Evolutionary conservation across 2,329 filamentous ascomycete species (phyloP), one percentile per base, ranked within the genome.

Genomic region (Exophiala oligosperma): DNA sequence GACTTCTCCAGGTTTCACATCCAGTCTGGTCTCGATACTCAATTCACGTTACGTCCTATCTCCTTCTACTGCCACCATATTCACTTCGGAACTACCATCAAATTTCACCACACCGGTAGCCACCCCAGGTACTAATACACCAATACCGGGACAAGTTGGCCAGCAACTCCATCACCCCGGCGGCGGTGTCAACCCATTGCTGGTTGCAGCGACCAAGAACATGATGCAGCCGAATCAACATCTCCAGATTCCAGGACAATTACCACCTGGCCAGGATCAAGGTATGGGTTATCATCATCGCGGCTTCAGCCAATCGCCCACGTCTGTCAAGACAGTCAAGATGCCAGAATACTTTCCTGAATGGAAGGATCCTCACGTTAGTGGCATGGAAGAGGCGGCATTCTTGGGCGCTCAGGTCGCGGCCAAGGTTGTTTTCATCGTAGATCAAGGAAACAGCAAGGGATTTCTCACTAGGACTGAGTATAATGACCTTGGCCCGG

Each of bases 41-140:
- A 84, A 84, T 38, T 83, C 87, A 49, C 92, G 92, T 64, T 94
- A 96, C 73, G 83, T 97, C 54, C 87, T 99, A 65, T 96, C 92
- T 1, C 94, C 94, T 0, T 92, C 89, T 28, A 93, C 91, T 1
- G 92, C 91, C 51, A 97, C 92, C 43, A 97, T 97, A 69, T 97
- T 97, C 80, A 96, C 92, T 37, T 96, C 92, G 23, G 94, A 99
- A 74, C 86, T 97, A 38, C 94, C 94, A 6, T 97, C 92, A 7
- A 93, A 94, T 75, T 84, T 97, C 71, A 92, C 90, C 29, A 97
- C 94, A 0, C 94, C 94, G 1, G 83, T 89, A 9, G 92, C 91
- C 21, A 97, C 93, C 0, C 93, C 93, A 35, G 86, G 92, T 14
- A 94, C 96, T 74, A 97, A 93, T 1, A 95, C 94, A 0, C 91